Evolutionary conservation across 176 grass and related monocot genomes (phyloP).

Genomic region (Musa troglodytarum): DNA sequence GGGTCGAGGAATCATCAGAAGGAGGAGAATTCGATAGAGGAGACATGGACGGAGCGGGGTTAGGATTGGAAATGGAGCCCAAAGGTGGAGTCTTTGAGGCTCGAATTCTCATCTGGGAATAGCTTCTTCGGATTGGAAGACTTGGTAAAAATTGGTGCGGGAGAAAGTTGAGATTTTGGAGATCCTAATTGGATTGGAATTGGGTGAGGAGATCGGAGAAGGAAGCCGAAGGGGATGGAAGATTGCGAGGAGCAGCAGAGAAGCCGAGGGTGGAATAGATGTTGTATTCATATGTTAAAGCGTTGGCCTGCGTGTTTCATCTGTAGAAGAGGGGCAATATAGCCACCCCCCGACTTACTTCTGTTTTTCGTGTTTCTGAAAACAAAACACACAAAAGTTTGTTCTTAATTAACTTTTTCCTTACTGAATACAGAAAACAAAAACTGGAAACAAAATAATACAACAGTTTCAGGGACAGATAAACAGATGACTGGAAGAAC

Average conservation of each 20-base stretch:
- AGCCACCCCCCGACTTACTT: background rate
- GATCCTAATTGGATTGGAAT: background rate
- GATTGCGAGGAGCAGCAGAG: background rate
- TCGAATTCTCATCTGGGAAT: constrained; percentile 18
- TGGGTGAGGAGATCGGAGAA: background rate
- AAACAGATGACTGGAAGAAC: too few species aligned
- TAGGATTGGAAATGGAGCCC: background rate
- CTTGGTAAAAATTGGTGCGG: background rate
- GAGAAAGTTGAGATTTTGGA: background rate
- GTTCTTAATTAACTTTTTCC: background rate
- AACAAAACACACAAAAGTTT: background rate
- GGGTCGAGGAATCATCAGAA: background rate
- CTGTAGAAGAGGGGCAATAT: background rate
- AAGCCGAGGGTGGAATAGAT: background rate
- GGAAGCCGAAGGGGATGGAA: background rate
- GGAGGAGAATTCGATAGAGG: background rate
- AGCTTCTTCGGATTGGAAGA: constrained; percentile 8
- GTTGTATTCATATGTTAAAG: background rate
- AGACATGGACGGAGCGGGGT: background rate
- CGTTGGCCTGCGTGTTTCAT: background rate
- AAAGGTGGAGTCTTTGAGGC: constrained; percentile 16
- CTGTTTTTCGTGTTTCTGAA: background rate
- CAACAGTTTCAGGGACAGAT: too few species aligned
- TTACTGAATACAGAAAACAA: too few species aligned
- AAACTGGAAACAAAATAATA: too few species aligned